Base-by-base conservation (phyloP, 1,139 yeast genomes). In the Candida smagusa region DNA sequence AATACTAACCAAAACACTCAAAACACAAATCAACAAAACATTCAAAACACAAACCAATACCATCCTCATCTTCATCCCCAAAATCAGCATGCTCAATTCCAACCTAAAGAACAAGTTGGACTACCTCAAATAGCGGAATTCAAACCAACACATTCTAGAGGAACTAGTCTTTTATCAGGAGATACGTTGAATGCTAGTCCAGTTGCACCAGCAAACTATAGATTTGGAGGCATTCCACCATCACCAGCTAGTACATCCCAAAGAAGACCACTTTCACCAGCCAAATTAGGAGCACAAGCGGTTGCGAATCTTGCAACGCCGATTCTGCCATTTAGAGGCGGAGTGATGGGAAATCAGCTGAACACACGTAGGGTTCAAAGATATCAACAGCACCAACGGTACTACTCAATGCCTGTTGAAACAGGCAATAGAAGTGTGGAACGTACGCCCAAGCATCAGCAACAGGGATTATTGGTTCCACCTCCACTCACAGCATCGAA, bases 221-320 rank as follows among this genome's bases (percentile, higher is more conserved):
- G 64, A 36, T 72, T 73, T 52, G 79, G 79, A 2, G 58, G 68
- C 7, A 39, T 38, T 34, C 40, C 39, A 21, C 65, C 13, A 37
- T 29, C 39, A 12, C 34, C 33, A 16, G 16, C n/a, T 8, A 7
- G 29, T 6, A 16, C 21, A 12, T 8, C 65, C 57, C 60, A 8
- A 12, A 11, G 64, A 30, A 64, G 81, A 44, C 76, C 79, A 25
- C 56, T 74, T 22, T 82, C 88, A 2, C 90, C 90, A 0, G 85
- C 88, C 0, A 79, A 80, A 49, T 68, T 81, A 8, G 89, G 89
- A 1, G 88, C 88, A 1, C 77, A 74, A 19, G 87, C 88, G 0
- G 85, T 82, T 1, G 83, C 87, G 2, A 73, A 73, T 33, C 57
- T 79, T 32, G 52, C 65, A 1, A 54, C 63, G 4, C 72, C 72